phyloP scores from a whole-genome alignment of 2,329 filamentous ascomycete genomes.

The Parascedosporium putredinis region DNA sequence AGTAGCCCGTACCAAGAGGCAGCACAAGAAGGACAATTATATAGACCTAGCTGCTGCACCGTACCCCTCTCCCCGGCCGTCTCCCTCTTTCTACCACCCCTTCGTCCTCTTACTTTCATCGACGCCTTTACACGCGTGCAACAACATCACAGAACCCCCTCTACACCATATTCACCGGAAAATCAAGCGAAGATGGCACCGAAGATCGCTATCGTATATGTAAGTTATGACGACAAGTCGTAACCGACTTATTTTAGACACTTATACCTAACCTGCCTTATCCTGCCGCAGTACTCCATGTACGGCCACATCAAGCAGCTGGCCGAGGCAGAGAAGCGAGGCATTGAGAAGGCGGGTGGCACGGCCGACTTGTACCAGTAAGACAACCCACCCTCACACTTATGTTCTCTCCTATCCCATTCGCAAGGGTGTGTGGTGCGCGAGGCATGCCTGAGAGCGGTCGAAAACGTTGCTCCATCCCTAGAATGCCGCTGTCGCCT shows the following conservation, averaged over 20 bases:
- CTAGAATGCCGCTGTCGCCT: too few relatives aligned
- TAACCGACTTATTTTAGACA: too few relatives aligned
- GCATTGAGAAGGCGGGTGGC: slow-evolving; percentile 81
- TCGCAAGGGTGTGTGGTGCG: too few relatives aligned
- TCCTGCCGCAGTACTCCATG: slow-evolving; percentile 65
- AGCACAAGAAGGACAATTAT: neutral
- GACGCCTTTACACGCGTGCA: neutral
- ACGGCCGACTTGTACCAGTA: slow-evolving; percentile 73
- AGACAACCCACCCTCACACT: slow-evolving; percentile 19
- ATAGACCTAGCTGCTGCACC: neutral
- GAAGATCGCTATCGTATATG: slow-evolving; percentile 84
- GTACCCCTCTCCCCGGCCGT: neutral
- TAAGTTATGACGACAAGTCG: too few relatives aligned
- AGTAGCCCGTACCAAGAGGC: too few relatives aligned
- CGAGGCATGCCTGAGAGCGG: too few relatives aligned
- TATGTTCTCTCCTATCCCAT: neutral
- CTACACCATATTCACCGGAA: too few relatives aligned
- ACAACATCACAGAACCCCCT: too few relatives aligned
- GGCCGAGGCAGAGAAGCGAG: slow-evolving; percentile 82
- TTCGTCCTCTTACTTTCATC: neutral
- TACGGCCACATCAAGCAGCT: slow-evolving; percentile 82
- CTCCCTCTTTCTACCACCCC: neutral
- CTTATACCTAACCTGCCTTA: too few relatives aligned
- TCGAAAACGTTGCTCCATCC: too few relatives aligned
- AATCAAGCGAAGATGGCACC: slow-evolving; percentile 58